These are phyloP conservation scores for Nemophila menziesii DNA, from an alignment of 257 asterid species.

Conservation along the genomic window DNA sequence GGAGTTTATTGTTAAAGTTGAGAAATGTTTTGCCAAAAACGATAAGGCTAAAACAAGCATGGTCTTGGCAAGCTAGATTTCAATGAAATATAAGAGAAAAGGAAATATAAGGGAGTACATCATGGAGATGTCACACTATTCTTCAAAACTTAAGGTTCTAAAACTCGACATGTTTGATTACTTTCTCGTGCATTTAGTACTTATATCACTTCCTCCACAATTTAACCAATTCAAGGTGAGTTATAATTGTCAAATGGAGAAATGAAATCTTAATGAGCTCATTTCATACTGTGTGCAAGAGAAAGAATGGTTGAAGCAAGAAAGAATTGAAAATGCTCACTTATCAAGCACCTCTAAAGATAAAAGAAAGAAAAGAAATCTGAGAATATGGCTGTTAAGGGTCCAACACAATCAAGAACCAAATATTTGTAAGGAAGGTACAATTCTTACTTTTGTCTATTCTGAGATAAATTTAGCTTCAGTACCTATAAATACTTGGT, in stretches of 20 bases:
- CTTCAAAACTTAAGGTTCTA: conserved; percentile 2
- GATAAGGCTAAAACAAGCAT: too few species aligned
- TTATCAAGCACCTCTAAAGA: conserved; percentile 1
- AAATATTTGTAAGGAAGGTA: too few species aligned
- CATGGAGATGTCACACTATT: too few species aligned
- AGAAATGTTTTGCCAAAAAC: too few species aligned
- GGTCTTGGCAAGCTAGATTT: too few species aligned
- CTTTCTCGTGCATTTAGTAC: background rate
- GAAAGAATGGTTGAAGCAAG: background rate
- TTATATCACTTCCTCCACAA: conserved; percentile 2
- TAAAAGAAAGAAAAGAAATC: background rate
- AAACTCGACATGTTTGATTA: background rate
- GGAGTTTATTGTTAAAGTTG: background rate
- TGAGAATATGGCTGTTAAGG: background rate
- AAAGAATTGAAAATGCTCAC: background rate
- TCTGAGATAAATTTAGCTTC: too few species aligned
- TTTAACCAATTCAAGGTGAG: background rate
- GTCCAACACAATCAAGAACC: too few species aligned
- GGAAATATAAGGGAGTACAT: too few species aligned
- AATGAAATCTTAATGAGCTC: background rate
- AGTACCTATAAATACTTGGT: too few species aligned
- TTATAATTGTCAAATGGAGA: background rate
- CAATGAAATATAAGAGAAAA: too few species aligned
- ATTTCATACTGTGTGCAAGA: too few species aligned
- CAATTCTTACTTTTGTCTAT: too few species aligned